phyloP scores from a whole-genome alignment of 1,284 basidiomycete genomes.

The Ganoderma meredithae region DNA sequence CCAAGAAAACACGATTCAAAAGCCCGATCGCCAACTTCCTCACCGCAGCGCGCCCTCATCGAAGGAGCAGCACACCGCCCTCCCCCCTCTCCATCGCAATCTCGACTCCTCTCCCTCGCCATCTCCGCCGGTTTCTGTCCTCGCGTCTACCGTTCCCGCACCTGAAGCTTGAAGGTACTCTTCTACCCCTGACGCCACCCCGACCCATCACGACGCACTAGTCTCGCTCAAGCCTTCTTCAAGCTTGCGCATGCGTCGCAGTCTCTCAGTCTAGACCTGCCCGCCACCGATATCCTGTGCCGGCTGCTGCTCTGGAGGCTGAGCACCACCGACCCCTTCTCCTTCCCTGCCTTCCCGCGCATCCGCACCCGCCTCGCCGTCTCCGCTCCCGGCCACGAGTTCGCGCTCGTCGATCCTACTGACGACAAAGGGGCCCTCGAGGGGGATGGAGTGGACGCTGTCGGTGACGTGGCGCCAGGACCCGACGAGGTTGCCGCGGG shows the following conservation, averaged over 20 bases:
- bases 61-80: neutral
- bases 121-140: neutral
- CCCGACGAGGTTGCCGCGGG: constrained; percentile 63
- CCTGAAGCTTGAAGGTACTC: neutral
- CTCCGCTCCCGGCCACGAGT: neutral
- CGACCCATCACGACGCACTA: neutral
- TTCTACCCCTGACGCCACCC: neutral
- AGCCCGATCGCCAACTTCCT: neutral
- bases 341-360: neutral
- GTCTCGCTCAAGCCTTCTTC: neutral
- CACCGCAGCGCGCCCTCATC: neutral
- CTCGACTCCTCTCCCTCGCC: neutral
- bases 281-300: too few species aligned
- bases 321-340: neutral
- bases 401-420: constrained; percentile 26
- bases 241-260: neutral
- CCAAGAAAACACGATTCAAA: neutral
- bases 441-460: constrained; percentile 46
- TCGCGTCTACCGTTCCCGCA: neutral
- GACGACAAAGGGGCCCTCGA: constrained; percentile 63
- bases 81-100: neutral
- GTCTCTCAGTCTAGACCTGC: neutral
- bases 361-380: neutral
- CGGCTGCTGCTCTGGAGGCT: neutral
- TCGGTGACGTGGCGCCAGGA: constrained; percentile 61